Conservation (phyloP, 2,329 filamentous ascomycete species). For the Penicillium sp. region DNA sequence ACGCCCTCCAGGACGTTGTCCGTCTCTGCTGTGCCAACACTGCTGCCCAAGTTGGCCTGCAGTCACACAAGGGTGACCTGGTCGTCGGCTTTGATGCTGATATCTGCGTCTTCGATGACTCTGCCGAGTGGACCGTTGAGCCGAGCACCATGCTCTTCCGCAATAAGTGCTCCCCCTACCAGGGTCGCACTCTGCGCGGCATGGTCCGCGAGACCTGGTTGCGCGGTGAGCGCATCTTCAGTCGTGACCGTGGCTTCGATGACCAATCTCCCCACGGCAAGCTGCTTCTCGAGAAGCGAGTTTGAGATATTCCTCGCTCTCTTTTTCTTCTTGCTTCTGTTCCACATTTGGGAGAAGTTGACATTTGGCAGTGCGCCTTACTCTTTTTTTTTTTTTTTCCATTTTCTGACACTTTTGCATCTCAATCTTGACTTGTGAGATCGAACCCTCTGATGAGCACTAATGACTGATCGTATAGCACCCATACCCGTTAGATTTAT, state of each 20-base stretch:
- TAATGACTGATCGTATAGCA: slow-evolving; percentile 26
- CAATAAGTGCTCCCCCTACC: slow-evolving; percentile 89
- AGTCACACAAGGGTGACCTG: slow-evolving; percentile 77
- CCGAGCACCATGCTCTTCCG: slow-evolving; percentile 86
- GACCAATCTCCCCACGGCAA: slow-evolving; percentile 37
- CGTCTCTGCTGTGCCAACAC: slow-evolving; percentile 84
- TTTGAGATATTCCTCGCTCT: slow-evolving; percentile 23
- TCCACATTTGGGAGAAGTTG: slow-evolving; percentile 14
- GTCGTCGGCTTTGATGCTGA: slow-evolving; percentile 83
- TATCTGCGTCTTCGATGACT: slow-evolving; percentile 87
- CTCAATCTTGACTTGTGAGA: slow-evolving; percentile 13
- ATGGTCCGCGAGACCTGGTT: slow-evolving; percentile 85
- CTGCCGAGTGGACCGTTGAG: slow-evolving; percentile 71
- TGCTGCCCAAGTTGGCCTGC: slow-evolving; percentile 80
- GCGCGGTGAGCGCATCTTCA: slow-evolving; percentile 72
- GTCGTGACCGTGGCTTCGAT: slow-evolving; percentile 55
- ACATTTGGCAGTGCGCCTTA: slow-evolving; percentile 19
- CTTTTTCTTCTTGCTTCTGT: slow-evolving; percentile 8
- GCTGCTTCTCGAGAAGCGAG: slow-evolving; percentile 42
- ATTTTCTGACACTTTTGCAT: slow-evolving; percentile 20
- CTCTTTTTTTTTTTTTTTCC: slow-evolving; percentile 38
- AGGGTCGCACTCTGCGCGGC: slow-evolving; percentile 74
- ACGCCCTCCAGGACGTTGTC: slow-evolving; percentile 73
- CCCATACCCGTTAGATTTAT: slow-evolving; percentile 29
- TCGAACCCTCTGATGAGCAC: slow-evolving; percentile 21